Conservation (phyloP, 2,329 filamentous ascomycete genomes). For the Zarea fungicola region DNA sequence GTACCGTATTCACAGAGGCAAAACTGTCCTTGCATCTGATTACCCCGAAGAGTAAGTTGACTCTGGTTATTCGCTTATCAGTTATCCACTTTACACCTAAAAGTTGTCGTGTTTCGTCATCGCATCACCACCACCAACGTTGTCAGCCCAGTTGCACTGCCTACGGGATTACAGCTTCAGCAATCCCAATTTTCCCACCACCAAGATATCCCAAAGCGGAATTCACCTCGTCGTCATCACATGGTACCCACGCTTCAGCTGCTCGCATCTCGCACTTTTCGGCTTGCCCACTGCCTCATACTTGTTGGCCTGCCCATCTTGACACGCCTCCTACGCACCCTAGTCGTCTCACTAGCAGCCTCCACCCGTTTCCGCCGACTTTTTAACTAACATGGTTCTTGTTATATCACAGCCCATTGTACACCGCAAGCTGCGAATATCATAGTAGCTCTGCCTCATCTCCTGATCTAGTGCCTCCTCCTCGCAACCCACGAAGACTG, state of each 20-base stretch:
- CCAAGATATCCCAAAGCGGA: background rate
- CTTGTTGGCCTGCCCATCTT: background rate
- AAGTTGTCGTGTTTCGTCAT: background rate
- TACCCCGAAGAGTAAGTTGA: slow-evolving; percentile 15
- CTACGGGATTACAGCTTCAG: background rate
- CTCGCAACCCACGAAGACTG: slow-evolving; percentile 31
- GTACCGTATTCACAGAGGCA: slow-evolving; percentile 29
- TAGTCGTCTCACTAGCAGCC: background rate
- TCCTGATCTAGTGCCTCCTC: slow-evolving; percentile 29
- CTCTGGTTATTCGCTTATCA: background rate
- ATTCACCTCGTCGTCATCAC: background rate
- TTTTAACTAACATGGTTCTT: slow-evolving; percentile 8
- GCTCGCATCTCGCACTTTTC: background rate
- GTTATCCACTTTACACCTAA: background rate
- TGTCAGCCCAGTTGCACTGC: no score
- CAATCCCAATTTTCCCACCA: background rate
- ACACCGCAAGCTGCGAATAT: slow-evolving; percentile 18
- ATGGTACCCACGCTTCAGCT: background rate
- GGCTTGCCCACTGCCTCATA: background rate
- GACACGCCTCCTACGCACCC: background rate
- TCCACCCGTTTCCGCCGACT: background rate
- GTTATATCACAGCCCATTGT: slow-evolving; percentile 20
- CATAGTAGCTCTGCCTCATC: slow-evolving; percentile 17
- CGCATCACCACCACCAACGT: background rate
- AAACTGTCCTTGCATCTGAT: slow-evolving; percentile 25